Evolutionary conservation across 2,329 filamentous ascomycete species (phyloP), one percentile per base, ranked within the genome.

Genomic region (Stemphylium vesicarium): DNA sequence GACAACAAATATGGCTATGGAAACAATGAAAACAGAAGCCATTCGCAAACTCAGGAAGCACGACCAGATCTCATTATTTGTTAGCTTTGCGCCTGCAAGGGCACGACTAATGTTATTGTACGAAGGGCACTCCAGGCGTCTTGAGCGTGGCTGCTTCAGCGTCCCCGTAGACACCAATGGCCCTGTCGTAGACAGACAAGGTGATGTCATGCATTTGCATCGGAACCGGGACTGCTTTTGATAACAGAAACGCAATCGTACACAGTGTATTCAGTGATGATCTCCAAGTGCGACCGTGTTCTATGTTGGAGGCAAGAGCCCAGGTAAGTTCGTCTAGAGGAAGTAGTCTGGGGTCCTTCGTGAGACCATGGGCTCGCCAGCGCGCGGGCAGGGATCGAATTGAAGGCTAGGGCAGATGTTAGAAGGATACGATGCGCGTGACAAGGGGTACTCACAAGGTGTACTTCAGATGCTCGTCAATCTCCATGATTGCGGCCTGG

Each of bases 401-500:
- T 99, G 95, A 79, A 99, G 82, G 89, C 95, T 99, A 71, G 55
- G 24, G n/a, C 31, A 11, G 20, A 22, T 43, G 64, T 75, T 55
- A 76, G 69, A 57, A 41, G 29, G 7, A 6, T 16, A 29, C 37
- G 5, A n/a, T 24, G 12, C 11, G 26, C 16, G 10, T 38, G 7
- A n/a, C 15, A 16, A 24, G n/a, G 26, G 29, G n/a, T 29, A 88
- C 92, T 79, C 85, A 97, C 94, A 99, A 98, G 73, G 95, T 98
- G 80, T 98, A 99, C 83, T 99, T 98, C 75, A 99, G 82, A 78
- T 98, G 93, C 81, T 99, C 95, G 66, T 98, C 95, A 78, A 99
- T 99, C 80, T 98, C 95, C 95, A 99, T 99, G 77, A 99, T 98
- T n/a, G 95, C 95, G 53, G 95, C 95, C 80, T 98, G 95, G 80